These are phyloP conservation scores for Leccinellum albellum DNA, from an alignment of 768 basidiomycete genomes.

Conservation along the genomic window DNA sequence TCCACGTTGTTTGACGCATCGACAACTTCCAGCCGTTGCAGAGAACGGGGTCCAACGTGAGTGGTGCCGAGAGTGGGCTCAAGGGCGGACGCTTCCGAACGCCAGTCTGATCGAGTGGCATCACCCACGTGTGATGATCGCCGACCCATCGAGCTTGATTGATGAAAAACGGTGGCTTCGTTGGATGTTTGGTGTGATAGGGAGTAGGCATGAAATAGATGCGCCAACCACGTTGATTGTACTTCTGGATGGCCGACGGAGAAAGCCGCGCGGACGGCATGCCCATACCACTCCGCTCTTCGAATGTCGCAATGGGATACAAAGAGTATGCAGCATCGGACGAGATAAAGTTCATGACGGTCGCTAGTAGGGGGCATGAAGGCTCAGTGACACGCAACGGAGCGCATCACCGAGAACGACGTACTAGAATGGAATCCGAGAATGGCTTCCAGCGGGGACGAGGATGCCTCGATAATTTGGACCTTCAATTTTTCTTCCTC, in stretches of 20 bases:
- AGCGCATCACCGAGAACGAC: conserved; percentile 5
- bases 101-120: conserved; percentile 26
- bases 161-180: conserved; percentile 17
- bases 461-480: conserved; percentile 35
- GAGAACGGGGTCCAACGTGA: conserved; percentile 14
- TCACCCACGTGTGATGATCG: conserved; percentile 30
- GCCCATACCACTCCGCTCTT: conserved; percentile 28
- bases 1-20: too few relatives aligned
- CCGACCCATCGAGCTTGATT: conserved; percentile 28
- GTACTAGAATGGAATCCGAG: conserved; percentile 47
- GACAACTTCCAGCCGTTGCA: conserved; percentile 20
- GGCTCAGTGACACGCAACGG: conserved; percentile 13
- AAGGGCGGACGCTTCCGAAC: conserved; percentile 8
- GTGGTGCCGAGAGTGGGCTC: conserved; percentile 8
- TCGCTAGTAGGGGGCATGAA: not conserved
- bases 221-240: conserved; percentile 34
- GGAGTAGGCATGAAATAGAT: conserved; percentile 4
- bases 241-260: conserved; percentile 29
- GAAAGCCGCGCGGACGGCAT: conserved; percentile 5
- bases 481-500: conserved; percentile 24
- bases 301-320: conserved; percentile 41
- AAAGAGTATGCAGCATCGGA: conserved; percentile 38
- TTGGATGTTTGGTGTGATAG: not conserved
- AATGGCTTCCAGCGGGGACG: conserved; percentile 32
- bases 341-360: conserved; percentile 37